Conservation (phyloP, 1,284 basidiomycete genomes). For the Cronartium ribicola region DNA sequence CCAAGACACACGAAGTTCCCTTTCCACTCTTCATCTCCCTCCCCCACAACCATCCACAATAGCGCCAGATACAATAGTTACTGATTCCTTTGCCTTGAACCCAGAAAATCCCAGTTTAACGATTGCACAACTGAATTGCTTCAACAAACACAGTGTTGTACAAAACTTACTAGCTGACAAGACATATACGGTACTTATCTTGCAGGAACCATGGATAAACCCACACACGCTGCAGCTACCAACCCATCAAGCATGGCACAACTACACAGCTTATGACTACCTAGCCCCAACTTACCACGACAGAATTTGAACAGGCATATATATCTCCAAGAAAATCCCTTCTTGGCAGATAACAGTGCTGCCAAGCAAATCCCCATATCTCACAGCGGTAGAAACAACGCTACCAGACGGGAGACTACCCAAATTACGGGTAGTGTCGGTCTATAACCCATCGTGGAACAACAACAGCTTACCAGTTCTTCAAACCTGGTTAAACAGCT, state of each 20-base stretch:
- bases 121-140: conserved; percentile 1
- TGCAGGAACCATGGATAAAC: conserved; percentile 20
- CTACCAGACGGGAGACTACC: too few species aligned
- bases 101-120: background rate
- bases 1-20: background rate
- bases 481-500: background rate
- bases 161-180: conserved; percentile 4
- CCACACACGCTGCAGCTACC: background rate
- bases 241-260: background rate
- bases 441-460: too few species aligned
- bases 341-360: too few species aligned
- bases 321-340: too few species aligned
- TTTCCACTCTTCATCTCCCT: background rate
- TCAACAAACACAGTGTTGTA: background rate
- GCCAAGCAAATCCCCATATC: too few species aligned
- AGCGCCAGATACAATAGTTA: conserved; percentile 4
- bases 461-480: too few species aligned
- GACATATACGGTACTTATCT: background rate
- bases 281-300: too few species aligned
- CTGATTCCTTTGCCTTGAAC: background rate
- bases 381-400: too few species aligned
- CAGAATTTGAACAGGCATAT: too few species aligned
- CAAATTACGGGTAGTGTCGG: too few species aligned
- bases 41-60: background rate
- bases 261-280: too few species aligned